Evolutionary conservation across 2,329 filamentous ascomycete species (phyloP).

Genomic region (Colletotrichum sojae): DNA sequence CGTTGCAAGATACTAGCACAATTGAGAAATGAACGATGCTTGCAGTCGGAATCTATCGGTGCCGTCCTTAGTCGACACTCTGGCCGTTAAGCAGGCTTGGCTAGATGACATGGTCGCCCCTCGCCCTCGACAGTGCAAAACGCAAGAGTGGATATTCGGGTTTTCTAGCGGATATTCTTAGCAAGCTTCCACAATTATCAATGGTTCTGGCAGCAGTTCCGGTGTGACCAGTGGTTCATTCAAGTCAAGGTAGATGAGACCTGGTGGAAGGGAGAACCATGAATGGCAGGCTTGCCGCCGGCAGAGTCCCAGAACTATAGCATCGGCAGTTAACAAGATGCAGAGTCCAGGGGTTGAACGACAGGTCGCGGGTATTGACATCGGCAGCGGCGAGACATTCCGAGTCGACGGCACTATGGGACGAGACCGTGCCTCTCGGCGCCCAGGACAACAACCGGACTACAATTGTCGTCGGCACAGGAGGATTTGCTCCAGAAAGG

Average conservation of each 20-base stretch:
- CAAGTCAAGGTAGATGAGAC: neutral
- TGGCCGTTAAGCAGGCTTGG: too few species aligned
- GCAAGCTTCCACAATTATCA: too few species aligned
- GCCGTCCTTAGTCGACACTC: too few species aligned
- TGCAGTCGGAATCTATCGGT: too few species aligned
- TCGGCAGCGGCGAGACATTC: conserved; percentile 13
- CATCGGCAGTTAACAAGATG: conserved; percentile 6
- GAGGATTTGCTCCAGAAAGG: neutral
- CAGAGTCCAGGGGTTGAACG: conserved; percentile 6
- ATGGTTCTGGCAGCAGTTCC: too few species aligned
- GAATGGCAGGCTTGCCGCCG: neutral
- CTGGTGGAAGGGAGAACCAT: conserved; percentile 1
- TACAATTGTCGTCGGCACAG: neutral
- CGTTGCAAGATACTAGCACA: too few species aligned
- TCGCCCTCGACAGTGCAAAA: too few species aligned
- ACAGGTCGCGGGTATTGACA: conserved; percentile 4
- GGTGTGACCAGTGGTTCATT: neutral
- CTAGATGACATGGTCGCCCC: too few species aligned
- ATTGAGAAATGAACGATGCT: too few species aligned
- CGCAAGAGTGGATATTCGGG: too few species aligned
- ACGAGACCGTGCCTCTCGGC: conserved; percentile 7
- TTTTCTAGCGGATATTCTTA: too few species aligned
- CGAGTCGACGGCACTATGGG: neutral
- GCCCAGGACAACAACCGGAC: neutral
- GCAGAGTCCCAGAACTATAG: conserved; percentile 9